Evolutionary conservation across 805 yeast genomes (phyloP).

Genomic region (Candida coquimbonensis): DNA sequence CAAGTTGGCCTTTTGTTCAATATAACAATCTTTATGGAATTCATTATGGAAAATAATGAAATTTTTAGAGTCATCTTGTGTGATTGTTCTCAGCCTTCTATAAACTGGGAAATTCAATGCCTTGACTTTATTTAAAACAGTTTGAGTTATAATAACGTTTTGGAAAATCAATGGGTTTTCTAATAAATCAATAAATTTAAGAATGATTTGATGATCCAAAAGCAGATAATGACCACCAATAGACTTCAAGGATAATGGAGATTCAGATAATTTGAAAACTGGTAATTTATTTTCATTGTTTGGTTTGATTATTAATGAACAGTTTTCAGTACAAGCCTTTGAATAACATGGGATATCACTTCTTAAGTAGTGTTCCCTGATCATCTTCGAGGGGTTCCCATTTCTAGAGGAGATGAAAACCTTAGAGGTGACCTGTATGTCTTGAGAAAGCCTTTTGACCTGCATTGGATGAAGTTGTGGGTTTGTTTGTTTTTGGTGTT

Average conservation of each 20-base stretch:
- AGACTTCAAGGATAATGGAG: constrained; percentile 42
- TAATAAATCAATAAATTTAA: constrained; percentile 83
- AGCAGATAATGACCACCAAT: constrained; percentile 68
- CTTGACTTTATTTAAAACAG: constrained; percentile 88
- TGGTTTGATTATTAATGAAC: constrained; percentile 48
- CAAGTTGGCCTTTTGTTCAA: constrained; percentile 49
- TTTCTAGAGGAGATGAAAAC: constrained; percentile 87
- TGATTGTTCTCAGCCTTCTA: constrained; percentile 70
- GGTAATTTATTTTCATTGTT: constrained; percentile 66
- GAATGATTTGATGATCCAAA: constrained; percentile 80
- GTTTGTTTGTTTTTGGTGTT: neutral
- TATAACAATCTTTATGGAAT: constrained; percentile 46
- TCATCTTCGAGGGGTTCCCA: constrained; percentile 86
- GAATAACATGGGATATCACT: constrained; percentile 91
- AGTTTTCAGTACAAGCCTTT: constrained; percentile 49
- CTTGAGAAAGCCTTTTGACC: constrained; percentile 38
- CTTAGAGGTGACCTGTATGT: constrained; percentile 69
- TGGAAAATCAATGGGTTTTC: constrained; percentile 71
- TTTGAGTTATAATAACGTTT: constrained; percentile 93
- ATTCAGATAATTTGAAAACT: constrained; percentile 53
- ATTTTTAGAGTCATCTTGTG: constrained; percentile 62
- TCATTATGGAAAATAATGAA: constrained; percentile 92
- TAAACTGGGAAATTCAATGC: constrained; percentile 85
- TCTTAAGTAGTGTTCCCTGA: constrained; percentile 89
- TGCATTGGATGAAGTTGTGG: neutral